These are phyloP conservation scores for Pluteus cervinus DNA, from an alignment of 768 basidiomycete genomes.

Conservation along the genomic window DNA sequence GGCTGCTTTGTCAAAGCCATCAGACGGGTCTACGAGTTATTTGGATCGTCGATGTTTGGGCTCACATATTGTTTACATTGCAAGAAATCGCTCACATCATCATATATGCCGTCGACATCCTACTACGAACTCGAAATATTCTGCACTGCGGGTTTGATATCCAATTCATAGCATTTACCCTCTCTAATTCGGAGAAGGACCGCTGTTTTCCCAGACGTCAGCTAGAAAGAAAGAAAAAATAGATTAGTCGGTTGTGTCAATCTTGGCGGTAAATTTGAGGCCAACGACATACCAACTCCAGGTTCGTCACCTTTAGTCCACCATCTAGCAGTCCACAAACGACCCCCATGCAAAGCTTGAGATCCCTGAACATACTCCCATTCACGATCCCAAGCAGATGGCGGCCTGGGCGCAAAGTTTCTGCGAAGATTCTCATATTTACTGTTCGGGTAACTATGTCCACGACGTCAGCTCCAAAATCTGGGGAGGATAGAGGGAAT, in stretches of 20 bases:
- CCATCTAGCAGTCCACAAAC: constrained; percentile 60
- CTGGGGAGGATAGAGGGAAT: neutral
- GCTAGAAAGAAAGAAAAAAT: constrained; percentile 23
- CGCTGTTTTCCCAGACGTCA: constrained; percentile 49
- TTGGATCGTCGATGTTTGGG: too few relatives aligned
- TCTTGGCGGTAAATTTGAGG: too few relatives aligned
- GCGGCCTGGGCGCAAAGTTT: constrained; percentile 48
- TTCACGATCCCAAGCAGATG: too few relatives aligned
- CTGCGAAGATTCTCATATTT: constrained; percentile 65
- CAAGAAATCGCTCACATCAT: too few relatives aligned
- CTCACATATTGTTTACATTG: too few relatives aligned
- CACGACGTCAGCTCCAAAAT: neutral
- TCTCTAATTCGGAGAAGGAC: constrained; percentile 30
- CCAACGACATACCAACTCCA: constrained; percentile 38
- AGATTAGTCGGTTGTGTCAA: neutral
- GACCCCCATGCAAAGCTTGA: constrained; percentile 40
- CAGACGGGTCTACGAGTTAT: too few relatives aligned
- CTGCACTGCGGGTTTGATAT: too few relatives aligned
- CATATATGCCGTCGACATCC: too few relatives aligned
- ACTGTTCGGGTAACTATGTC: constrained; percentile 52
- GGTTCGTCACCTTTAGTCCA: constrained; percentile 57
- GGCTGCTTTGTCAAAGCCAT: too few relatives aligned
- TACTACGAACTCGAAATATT: too few relatives aligned
- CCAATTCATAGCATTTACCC: too few relatives aligned
- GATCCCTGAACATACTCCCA: constrained; percentile 47